Evolutionary conservation across 495 filamentous ascomycete species (phyloP).

Genomic region (Hypoxylon fuscum): DNA sequence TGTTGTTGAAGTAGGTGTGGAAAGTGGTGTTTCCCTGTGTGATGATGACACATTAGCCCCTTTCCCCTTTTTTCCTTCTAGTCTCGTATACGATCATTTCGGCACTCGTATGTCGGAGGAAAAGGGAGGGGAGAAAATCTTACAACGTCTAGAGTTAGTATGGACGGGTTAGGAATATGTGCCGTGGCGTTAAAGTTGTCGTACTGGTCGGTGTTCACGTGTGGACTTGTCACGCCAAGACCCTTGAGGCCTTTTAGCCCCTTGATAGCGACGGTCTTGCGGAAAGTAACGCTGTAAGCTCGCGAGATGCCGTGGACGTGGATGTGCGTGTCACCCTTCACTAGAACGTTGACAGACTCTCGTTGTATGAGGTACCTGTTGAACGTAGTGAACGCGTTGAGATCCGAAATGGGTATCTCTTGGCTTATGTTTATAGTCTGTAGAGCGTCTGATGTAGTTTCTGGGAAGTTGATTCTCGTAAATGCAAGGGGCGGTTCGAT

Average conservation of each 20-base stretch:
- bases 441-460: slow-evolving; percentile 61
- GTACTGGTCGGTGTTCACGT: slow-evolving; percentile 56
- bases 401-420: slow-evolving; percentile 63
- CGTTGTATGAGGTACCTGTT: slow-evolving; percentile 62
- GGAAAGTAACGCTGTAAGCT: slow-evolving; percentile 51
- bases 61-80: no score
- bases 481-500: slow-evolving; percentile 64
- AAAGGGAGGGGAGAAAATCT: slow-evolving; percentile 21
- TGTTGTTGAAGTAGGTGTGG: slow-evolving; percentile 62
- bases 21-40: slow-evolving; percentile 72
- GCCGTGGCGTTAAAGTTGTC: slow-evolving; percentile 72
- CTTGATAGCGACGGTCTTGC: slow-evolving; percentile 52
- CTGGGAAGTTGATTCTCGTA: slow-evolving; percentile 60
- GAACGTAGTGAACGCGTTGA: slow-evolving; percentile 67
- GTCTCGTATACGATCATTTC: no score
- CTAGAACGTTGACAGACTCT: slow-evolving; percentile 48
- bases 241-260: slow-evolving; percentile 63
- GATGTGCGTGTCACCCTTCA: slow-evolving; percentile 52
- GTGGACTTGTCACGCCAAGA: slow-evolving; percentile 63
- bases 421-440: slow-evolving; percentile 66
- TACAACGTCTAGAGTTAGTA: slow-evolving; percentile 72
- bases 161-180: slow-evolving; percentile 74
- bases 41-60: no score
- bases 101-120: background rate
- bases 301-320: slow-evolving; percentile 50